Evolutionary conservation across 2,329 filamentous ascomycete genomes (phyloP).

Genomic region (Aspergillus sp.): DNA sequence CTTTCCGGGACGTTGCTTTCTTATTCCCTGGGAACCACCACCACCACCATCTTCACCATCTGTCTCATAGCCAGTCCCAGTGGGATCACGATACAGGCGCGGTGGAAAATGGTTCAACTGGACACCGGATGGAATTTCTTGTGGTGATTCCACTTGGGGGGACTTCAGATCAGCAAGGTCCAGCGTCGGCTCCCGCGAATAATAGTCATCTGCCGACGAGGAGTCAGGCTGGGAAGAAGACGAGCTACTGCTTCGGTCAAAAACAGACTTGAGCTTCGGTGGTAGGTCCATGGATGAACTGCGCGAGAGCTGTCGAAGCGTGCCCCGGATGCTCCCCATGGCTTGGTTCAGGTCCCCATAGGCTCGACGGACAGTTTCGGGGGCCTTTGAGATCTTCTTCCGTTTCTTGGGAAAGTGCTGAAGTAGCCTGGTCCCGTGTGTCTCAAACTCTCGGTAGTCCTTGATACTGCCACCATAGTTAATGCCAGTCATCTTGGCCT

Average conservation of each 20-base stretch:
- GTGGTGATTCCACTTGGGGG: conserved; percentile 27
- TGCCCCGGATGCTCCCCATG: conserved; percentile 30
- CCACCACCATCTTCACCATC: conserved; percentile 21
- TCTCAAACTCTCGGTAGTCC: conserved; percentile 42
- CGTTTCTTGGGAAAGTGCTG: conserved; percentile 32
- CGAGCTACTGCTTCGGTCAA: conserved; percentile 40
- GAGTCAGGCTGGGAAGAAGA: conserved; percentile 37
- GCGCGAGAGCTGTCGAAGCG: conserved; percentile 37
- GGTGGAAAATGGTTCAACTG: conserved; percentile 27
- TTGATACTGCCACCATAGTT: conserved; percentile 34
- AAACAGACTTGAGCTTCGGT: conserved; percentile 36
- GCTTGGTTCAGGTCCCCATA: conserved; percentile 27
- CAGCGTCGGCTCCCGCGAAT: conserved; percentile 26
- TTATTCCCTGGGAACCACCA: too few relatives aligned
- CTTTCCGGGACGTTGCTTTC: too few relatives aligned
- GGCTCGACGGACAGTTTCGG: conserved; percentile 26
- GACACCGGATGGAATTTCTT: conserved; percentile 19
- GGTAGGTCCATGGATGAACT: conserved; percentile 33
- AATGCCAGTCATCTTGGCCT: conserved; percentile 31
- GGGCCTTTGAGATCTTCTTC: conserved; percentile 19
- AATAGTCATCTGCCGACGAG: conserved; percentile 22
- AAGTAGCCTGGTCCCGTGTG: conserved; percentile 35
- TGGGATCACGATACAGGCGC: conserved; percentile 23
- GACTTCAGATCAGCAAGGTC: conserved; percentile 23
- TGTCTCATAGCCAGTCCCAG: conserved; percentile 22